Conservation (phyloP, 1,284 basidiomycete species). For the Cutaneotrichosporon daszewskae region DNA sequence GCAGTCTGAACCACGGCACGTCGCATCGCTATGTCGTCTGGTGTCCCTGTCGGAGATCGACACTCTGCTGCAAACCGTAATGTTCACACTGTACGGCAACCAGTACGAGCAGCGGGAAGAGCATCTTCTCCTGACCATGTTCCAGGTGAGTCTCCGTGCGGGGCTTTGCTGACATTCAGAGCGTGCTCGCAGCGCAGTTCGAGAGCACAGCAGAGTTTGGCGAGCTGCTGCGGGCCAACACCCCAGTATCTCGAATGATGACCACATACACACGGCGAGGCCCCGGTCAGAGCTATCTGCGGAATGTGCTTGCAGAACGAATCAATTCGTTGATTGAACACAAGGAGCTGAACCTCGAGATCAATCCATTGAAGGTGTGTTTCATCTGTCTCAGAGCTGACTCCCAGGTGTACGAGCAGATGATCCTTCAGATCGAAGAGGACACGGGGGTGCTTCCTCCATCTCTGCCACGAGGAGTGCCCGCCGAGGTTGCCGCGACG, state of each 20-base stretch:
- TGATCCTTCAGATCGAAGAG: conserved; percentile 96
- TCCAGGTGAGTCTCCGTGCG: conserved; percentile 53
- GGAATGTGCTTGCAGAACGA: conserved; percentile 89
- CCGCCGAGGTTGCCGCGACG: conserved; percentile 86
- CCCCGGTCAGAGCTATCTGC: conserved; percentile 95
- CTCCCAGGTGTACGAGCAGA: conserved; percentile 85
- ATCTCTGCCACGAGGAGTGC: conserved; percentile 83
- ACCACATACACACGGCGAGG: conserved; percentile 97
- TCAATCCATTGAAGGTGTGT: conserved; percentile 90
- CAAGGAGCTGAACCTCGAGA: conserved; percentile 96
- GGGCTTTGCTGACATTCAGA: conserved; percentile 52
- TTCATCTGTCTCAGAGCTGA: neutral
- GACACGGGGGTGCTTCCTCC: conserved; percentile 85
- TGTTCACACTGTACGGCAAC: conserved; percentile 99
- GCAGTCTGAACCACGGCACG: conserved; percentile 93
- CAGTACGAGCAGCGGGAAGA: conserved; percentile 99
- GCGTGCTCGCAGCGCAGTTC: conserved; percentile 95
- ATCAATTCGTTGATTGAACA: conserved; percentile 98
- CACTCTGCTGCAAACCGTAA: conserved; percentile 97
- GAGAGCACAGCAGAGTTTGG: conserved; percentile 98
- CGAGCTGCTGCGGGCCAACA: conserved; percentile 93
- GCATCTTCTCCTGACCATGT: conserved; percentile 97
- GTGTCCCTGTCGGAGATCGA: conserved; percentile 96
- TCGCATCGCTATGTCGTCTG: conserved; percentile 92
- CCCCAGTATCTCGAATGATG: conserved; percentile 99